Base-by-base conservation (phyloP, 495 filamentous ascomycete species). In the Neohortaea acidophila region DNA sequence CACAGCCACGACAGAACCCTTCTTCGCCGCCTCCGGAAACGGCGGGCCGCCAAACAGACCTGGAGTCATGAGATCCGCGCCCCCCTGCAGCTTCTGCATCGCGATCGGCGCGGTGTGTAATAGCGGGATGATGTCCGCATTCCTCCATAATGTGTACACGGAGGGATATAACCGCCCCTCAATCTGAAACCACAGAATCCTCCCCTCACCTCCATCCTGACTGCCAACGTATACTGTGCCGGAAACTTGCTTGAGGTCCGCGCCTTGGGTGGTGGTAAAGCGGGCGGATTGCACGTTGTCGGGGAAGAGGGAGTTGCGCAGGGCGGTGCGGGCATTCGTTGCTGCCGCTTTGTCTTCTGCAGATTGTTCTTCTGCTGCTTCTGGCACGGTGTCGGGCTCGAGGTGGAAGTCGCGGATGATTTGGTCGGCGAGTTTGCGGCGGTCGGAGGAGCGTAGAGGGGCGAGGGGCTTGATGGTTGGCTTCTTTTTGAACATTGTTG, bases 401-500 rank as follows among this genome's bases (percentile, higher is more conserved):
- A 80, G 65, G 19, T 65, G 52, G 45, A 75, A 76, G 41, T 75
- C 67, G 35, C 59, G 58, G 50, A 83, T 81, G 43, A 83, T 77
- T 45, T 73, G 66, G 45, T 81, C 77, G 26, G 77, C 78, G 30
- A 77, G 70, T 43, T 73, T 77, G 22, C 78, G 65, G 30, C 78
- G 69, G 41, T 82, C 78, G 1, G 79, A 81, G 25, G 78, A 80
- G 29, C 79, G 70, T 19, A 83, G 49, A 10, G 78, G 75, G 0
- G 77, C 63, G 0, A 79, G 58, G 12, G 79, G 71, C 57, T 82
- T 83, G 60, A 83, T 73, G 73, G 68, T 75, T 28, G 78, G 78
- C 66, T 81, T 83, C 61, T 83, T 83, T 59, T 81, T 83, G 64
- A 83, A 83, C 78, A 83, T 83, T 9, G 21, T 38, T 12, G 3